Base-by-base conservation (phyloP, 257 asterid species). In the Solanum stenotomum region DNA sequence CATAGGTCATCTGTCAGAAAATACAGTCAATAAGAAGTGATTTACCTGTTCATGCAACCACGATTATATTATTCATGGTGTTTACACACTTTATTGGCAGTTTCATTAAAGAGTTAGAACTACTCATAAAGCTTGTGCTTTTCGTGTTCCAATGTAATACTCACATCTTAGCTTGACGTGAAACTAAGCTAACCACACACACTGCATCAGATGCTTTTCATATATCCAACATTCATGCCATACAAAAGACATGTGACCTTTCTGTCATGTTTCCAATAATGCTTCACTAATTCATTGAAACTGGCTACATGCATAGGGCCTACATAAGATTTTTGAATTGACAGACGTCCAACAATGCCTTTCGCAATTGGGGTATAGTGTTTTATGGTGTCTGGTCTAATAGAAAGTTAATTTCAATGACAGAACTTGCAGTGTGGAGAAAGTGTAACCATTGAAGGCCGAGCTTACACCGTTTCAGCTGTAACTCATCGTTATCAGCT, bases 401-500 rank as follows among this genome's bases (percentile, higher is more conserved):
- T 44, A 37, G 11, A 9, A 56, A 20, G 33, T 49, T 63, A 14
- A 86, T 31, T 34, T 68, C 22, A 68, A 12, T 89, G 89, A 59
- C 96, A 96, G 98, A 95, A 94, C 90, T 88, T 96, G 93, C 98
- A 96, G 88, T 95, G 97, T 65, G 98, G 98, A 76, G 99, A 95
- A 91, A 92, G 95, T 71, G 98, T 96, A 88, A 95, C 96, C 6
- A 95, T 95, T 86, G 98, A 95, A 91, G 98, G 98, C 63, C 92
- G 93, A 87, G 89, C 96, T n/a, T 97, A 96, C 86, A 96, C 93
- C 15, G 92, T 97, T 77, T 97, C 99, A 65, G 91, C 98, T 52
- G 98, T 96, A 87, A 95, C 98, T 72, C 96, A 95, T 89, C 96
- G 98, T 68, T 97, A 95, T 91, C 96, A 96, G 93, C 98, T 97